Conservation (phyloP, 2,329 filamentous ascomycete species). For the Graphilbum sp. region DNA sequence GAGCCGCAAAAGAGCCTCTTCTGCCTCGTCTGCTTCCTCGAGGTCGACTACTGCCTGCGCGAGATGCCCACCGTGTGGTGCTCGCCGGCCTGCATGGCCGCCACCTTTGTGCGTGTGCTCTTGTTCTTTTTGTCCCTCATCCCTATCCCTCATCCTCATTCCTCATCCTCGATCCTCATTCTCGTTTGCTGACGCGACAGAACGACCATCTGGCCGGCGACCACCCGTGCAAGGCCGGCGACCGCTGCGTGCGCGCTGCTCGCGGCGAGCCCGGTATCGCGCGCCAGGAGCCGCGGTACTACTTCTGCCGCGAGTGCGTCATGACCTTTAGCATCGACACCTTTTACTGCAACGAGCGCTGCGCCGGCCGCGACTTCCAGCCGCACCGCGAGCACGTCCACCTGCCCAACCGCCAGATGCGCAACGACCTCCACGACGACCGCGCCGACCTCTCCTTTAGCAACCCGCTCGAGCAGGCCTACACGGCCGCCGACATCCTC, state of each 20-base stretch:
- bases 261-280: not conserved
- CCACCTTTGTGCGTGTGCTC: conserved; percentile 1
- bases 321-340: conserved; percentile 12
- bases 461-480: conserved; percentile 1
- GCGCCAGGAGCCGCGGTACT: conserved; percentile 5
- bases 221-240: conserved; percentile 6
- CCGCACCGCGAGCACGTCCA: conserved; percentile 17
- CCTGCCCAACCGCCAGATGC: conserved; percentile 12
- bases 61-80: conserved; percentile 10
- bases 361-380: conserved; percentile 16
- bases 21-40: conserved; percentile 10
- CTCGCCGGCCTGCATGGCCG: conserved; percentile 7
- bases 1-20: conserved; percentile 6
- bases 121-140: not conserved
- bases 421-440: conserved; percentile 8
- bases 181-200: no score
- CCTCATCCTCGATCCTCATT: no score
- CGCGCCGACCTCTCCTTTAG: conserved; percentile 6
- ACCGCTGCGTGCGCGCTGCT: conserved; percentile 5
- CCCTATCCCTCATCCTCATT: not conserved
- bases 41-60: conserved; percentile 8
- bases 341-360: conserved; percentile 17
- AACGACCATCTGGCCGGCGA: conserved; percentile 3
- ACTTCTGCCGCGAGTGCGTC: conserved; percentile 19
- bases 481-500: conserved; percentile 9